phyloP scores from a whole-genome alignment of 1,139 yeast genomes.

The Yarrowia galli region DNA sequence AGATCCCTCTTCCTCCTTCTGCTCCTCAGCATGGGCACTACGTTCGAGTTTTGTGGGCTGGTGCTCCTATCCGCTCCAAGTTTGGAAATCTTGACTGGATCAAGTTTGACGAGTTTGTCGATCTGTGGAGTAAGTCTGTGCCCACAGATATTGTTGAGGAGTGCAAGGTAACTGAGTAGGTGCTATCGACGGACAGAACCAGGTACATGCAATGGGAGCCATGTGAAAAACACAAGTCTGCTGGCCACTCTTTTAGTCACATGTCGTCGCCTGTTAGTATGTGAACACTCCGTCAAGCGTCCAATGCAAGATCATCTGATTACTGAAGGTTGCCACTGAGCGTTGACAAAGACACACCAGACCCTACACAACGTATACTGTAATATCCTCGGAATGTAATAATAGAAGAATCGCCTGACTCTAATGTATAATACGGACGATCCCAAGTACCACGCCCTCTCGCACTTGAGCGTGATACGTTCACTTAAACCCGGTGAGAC shows the following conservation, averaged over 20 bases:
- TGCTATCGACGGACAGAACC: not conserved
- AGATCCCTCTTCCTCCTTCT: not conserved
- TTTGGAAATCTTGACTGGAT: slow-evolving; percentile 30
- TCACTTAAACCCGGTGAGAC: not conserved
- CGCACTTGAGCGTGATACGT: not conserved
- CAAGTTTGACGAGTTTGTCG: slow-evolving; percentile 29
- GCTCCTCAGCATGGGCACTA: not conserved
- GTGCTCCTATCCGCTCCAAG: slow-evolving; percentile 11
- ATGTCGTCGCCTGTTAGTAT: not conserved
- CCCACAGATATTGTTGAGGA: slow-evolving; percentile 18
- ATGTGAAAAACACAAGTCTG: not conserved
- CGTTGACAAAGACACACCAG: not conserved
- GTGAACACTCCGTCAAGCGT: not conserved
- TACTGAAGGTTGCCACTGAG: not conserved
- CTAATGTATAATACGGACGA: not conserved
- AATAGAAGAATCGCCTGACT: not conserved
- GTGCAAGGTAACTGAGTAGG: not conserved
- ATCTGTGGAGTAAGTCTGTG: slow-evolving; percentile 12
- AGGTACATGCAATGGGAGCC: not conserved
- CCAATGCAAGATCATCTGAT: slow-evolving; percentile 6
- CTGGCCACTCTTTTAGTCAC: not conserved
- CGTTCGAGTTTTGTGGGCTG: slow-evolving; percentile 21
- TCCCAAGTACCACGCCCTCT: not conserved
- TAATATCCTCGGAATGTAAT: not conserved
- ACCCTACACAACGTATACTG: not conserved